Conservation (phyloP, 352 stramenopile species). For the Phytopythium ostracodes region DNA sequence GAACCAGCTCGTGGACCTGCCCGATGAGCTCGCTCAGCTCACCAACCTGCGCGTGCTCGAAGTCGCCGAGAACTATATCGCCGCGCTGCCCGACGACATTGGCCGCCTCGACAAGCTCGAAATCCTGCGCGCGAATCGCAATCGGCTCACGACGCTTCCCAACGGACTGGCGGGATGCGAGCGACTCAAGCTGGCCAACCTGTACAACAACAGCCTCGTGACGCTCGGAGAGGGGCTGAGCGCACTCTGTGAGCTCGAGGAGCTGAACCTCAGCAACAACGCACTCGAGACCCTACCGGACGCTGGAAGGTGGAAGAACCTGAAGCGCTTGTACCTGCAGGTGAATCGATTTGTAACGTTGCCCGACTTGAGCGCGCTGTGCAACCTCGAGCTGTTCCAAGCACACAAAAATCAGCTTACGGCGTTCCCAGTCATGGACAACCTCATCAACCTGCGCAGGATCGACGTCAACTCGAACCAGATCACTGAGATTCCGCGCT, state of each 20-base stretch:
- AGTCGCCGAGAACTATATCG: slow-evolving; percentile 55
- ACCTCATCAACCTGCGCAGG: slow-evolving; percentile 58
- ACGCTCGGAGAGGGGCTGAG: slow-evolving; percentile 41
- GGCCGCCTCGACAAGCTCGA: slow-evolving; percentile 49
- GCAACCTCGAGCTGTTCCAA: slow-evolving; percentile 58
- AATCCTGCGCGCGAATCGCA: slow-evolving; percentile 47
- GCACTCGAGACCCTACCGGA: slow-evolving; percentile 32
- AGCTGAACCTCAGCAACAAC: slow-evolving; percentile 77
- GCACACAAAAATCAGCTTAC: slow-evolving; percentile 59
- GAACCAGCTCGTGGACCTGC: slow-evolving; percentile 59
- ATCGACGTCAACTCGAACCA: slow-evolving; percentile 77
- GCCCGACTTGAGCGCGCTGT: slow-evolving; percentile 40
- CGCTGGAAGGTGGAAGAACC: slow-evolving; percentile 47
- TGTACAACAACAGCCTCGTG: slow-evolving; percentile 76
- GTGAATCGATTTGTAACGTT: slow-evolving; percentile 45
- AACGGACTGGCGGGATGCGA: slow-evolving; percentile 47
- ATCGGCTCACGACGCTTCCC: slow-evolving; percentile 44
- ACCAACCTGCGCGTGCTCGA: slow-evolving; percentile 43
- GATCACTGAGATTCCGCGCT: slow-evolving; percentile 41
- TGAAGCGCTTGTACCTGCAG: slow-evolving; percentile 54
- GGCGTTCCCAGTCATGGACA: slow-evolving; percentile 57
- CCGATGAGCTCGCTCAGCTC: slow-evolving; percentile 41
- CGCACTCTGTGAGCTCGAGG: slow-evolving; percentile 49
- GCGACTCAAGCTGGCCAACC: slow-evolving; percentile 52
- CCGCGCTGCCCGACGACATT: slow-evolving; percentile 36